phyloP scores from a whole-genome alignment of 2,329 filamentous ascomycete species.

The Diaporthe citri region DNA sequence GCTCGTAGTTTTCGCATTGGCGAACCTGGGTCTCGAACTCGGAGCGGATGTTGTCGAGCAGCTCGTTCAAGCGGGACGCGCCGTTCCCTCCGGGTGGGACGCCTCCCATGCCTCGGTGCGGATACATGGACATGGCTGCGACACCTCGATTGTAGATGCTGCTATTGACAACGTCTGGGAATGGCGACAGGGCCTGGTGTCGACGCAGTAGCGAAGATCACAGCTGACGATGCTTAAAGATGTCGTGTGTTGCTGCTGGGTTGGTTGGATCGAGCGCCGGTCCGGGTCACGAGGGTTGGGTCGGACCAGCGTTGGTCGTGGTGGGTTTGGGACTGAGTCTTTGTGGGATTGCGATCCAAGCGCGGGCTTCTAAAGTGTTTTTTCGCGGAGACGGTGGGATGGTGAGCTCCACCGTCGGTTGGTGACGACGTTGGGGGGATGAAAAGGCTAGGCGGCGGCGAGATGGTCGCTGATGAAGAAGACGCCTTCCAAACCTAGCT shows the following conservation, averaged over 20 bases:
- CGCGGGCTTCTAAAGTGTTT: conserved; percentile 15
- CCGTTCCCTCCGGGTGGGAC: conserved; percentile 67
- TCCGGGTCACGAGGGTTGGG: conserved; percentile 7
- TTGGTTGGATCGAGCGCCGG: not conserved
- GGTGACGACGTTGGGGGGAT: not conserved
- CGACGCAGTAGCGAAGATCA: not conserved
- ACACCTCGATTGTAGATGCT: not conserved
- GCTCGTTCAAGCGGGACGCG: conserved; percentile 82
- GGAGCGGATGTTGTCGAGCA: conserved; percentile 88
- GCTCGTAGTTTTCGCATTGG: conserved; percentile 88
- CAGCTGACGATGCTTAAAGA: not conserved
- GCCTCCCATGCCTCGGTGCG: conserved; percentile 85
- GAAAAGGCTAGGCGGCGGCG: conserved; percentile 1
- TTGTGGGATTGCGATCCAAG: conserved; percentile 23
- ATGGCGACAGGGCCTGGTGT: not conserved
- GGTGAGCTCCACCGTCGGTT: conserved; percentile 9
- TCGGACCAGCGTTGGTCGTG: conserved; percentile 18
- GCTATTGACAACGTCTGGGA: not conserved
- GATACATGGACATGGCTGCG: conserved; percentile 81
- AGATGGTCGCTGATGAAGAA: conserved; percentile 16
- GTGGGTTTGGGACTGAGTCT: not conserved
- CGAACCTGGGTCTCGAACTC: conserved; percentile 91
- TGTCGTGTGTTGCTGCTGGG: not conserved
- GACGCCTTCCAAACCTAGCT: not conserved
- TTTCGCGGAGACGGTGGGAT: not conserved